Evolutionary conservation across 306 rosid species (phyloP).

Genomic region (Vigna angularis): DNA sequence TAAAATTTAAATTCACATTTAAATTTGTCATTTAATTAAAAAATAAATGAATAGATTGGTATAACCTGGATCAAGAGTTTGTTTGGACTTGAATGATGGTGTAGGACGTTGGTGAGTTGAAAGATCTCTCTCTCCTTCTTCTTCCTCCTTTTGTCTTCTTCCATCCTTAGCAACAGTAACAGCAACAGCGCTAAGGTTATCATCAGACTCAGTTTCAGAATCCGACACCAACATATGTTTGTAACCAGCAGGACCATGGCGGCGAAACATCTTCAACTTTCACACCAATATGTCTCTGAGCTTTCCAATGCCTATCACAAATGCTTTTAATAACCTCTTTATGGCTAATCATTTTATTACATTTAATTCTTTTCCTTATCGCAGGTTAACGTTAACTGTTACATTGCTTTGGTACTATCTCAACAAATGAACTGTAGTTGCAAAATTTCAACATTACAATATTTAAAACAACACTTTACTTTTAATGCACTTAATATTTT

Average conservation of each 20-base stretch:
- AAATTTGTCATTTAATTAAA: neutral
- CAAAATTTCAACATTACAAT: too few relatives aligned
- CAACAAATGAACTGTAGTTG: too few relatives aligned
- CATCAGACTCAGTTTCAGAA: conserved; percentile 39
- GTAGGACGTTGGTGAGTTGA: neutral
- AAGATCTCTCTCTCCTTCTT: neutral
- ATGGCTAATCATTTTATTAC: neutral
- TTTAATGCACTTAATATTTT: too few relatives aligned
- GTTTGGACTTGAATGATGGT: neutral
- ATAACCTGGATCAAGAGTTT: conserved; percentile 29
- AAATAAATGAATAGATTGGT: neutral
- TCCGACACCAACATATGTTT: conserved; percentile 3
- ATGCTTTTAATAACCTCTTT: neutral
- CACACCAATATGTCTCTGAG: neutral
- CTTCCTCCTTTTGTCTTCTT: neutral
- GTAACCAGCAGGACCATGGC: neutral
- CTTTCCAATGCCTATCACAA: neutral
- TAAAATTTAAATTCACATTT: too few relatives aligned
- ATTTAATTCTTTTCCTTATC: too few relatives aligned
- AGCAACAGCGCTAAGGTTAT: neutral
- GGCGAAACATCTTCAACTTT: conserved; percentile 10
- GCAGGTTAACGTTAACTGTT: too few relatives aligned
- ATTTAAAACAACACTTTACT: too few relatives aligned
- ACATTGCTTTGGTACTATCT: too few relatives aligned
- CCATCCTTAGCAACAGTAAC: neutral